Base-by-base conservation (phyloP, 345 rosid species). In the Pelargonium nanum region DNA sequence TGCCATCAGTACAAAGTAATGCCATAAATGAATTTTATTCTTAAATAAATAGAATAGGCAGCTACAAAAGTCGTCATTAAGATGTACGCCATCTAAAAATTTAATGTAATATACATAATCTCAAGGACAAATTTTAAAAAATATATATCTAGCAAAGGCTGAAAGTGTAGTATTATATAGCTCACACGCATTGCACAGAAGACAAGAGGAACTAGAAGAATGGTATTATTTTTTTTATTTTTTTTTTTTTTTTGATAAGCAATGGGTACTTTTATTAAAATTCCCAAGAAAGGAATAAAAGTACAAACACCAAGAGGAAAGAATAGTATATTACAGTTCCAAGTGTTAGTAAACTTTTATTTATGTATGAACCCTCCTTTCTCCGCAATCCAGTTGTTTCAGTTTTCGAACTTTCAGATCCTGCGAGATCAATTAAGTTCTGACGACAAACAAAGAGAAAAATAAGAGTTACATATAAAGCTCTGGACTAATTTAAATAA, bases 331-430 rank as follows among this genome's bases (percentile, higher is more conserved):
- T 75, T 58, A 85, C 91, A 28, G 91, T 85, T 71, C 91, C 88
- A 57, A 85, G 88, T 60, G 91, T 77, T 53, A 83, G 84, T 56
- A 85, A 72, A 68, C 91, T 85, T 81, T 83, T 85, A 53, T 85
- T 85, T 66, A 85, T 85, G 66, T 75, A 85, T 40, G 88, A 85
- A 23, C 91, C 91, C 70, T 85, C 91, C 63, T 85, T 85, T 72
- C 88, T 83, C 61, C 88, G 74, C 72, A 83, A 56, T 26, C 91
- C 88, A 67, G 81, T 85, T 55, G 91, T 85, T 70, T 85, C 91
- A 61, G 84, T 72, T 70, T 85, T 85, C 19, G 91, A 85, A 69
- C 91, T 85, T 70, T 85, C 91, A 55, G 91, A 85, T 60, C 91
- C 91, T 21, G 91, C 86, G 55, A 85, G 86, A 74, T 85, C 91